Conservation (phyloP, 2,329 filamentous ascomycete species). For the Rosellinia necatrix region DNA sequence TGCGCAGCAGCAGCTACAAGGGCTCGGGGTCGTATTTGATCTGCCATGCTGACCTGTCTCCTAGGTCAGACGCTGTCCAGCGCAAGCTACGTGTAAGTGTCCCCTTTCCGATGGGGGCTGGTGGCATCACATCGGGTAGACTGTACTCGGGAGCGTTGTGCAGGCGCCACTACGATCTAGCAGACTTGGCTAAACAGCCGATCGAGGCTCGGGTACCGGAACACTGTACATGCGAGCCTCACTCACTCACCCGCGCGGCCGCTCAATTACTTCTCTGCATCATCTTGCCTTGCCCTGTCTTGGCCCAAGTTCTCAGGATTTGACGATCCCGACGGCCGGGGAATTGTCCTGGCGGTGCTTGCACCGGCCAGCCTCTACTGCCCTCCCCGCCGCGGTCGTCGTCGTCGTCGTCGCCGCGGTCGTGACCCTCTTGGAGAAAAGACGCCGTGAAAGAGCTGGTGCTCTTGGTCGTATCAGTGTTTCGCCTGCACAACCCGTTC, state of each 20-base stretch:
- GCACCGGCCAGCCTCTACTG: not conserved
- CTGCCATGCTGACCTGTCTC: conserved; percentile 26
- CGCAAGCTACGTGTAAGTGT: conserved; percentile 33
- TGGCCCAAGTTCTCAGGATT: not conserved
- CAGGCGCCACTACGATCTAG: conserved; percentile 41
- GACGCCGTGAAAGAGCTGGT: not conserved
- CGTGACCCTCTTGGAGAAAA: not conserved
- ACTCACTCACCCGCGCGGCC: conserved; percentile 25
- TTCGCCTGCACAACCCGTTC: conserved; percentile 24
- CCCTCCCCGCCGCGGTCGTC: not conserved
- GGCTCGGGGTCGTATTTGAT: conserved; percentile 21
- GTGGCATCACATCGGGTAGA: conserved; percentile 31
- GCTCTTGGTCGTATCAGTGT: conserved; percentile 21
- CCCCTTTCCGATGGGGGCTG: conserved; percentile 39
- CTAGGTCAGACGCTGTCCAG: conserved; percentile 25
- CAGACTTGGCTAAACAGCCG: conserved; percentile 32
- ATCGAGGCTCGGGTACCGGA: conserved; percentile 33
- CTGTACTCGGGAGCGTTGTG: conserved; percentile 37
- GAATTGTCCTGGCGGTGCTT: not conserved
- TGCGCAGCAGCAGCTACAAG: conserved; percentile 15
- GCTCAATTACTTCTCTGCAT: conserved; percentile 16
- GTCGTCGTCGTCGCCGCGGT: not conserved
- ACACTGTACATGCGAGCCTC: conserved; percentile 29
- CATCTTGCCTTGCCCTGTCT: conserved; percentile 3
- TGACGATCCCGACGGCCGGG: not conserved